Evolutionary conservation across 2,329 filamentous ascomycete genomes (phyloP), one percentile per base, ranked within the genome.

Genomic region (Aplosporella prunicola): DNA sequence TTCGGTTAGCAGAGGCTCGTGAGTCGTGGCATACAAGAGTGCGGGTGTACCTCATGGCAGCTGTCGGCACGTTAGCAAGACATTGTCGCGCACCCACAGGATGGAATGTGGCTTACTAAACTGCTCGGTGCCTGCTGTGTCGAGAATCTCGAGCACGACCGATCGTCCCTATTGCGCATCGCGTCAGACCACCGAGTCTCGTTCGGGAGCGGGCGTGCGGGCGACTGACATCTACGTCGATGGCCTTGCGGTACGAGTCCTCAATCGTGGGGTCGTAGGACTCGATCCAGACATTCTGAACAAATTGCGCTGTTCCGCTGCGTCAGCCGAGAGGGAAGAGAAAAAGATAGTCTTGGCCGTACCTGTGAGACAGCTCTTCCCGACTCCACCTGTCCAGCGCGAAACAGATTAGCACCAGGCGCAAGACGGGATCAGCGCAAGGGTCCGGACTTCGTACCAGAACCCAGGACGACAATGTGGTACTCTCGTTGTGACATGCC

Each of bases 251-350:
- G 48, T 76, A 76, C 9, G 72, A 75, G 50, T 77, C 72, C 51
- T 77, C 72, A 46, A 77, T 76, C 7, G 72, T 77, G 2, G 72
- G 72, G 54, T 77, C 72, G 55, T 77, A 77, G 46, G 69, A 71
- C 61, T 93, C 86, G 56, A 93, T 89, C 83, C 86, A 93, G 51
- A 93, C 82, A 64, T 91, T 88, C 61, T 91, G 85, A 35, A 93
- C 86, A 53, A 93, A 93, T 69, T 93, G 86, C 52, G 87, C 86
- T 62, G 25, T 25, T 2, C 11, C 5, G 24, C 23, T 39, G 30
- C 20, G 25, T 15, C 11, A 29, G 2, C 24, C 18, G 18, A n/a
- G n/a, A n/a, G 22, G 22, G n/a, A n/a, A 24, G 22, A 24, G 8
- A n/a, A 24, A 24, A 40, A 35, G 24, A 11, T 15, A 22, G 9